Base-by-base conservation (phyloP, 371 early-diverging fungal species). In the Paraphysoderma sedebokerense region DNA sequence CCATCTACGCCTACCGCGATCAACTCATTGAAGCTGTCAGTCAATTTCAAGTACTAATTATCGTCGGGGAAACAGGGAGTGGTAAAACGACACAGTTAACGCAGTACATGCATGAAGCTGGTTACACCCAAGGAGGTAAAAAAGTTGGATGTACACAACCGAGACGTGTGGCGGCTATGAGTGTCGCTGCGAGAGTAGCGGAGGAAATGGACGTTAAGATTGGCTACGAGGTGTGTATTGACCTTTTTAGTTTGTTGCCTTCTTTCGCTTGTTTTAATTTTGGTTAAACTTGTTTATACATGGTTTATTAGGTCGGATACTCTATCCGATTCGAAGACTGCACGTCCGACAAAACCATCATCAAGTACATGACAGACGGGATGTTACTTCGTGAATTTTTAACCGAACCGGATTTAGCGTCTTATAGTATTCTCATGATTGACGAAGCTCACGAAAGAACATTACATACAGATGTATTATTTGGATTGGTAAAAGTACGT, bases 361-460 rank as follows among this genome's bases (percentile, higher is more conserved):
- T 99, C 36, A 97, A 96, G 62, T 96, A 87, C 46, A 90, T 99
- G 91, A 99, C 99, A 1, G 98, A 99, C 61, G 99, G 99, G 55
- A 91, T 98, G 82, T 74, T 99, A 23, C 74, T 99, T 7, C 81
- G 95, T 49, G 99, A 99, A 64, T 92, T 95, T 58, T 77, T 98
- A 71, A 90, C 91, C 6, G 93, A 92, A 56, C 98, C 98, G 0
- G 92, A 95, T 58, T 66, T 98, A 45, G 80, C 75, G 8, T 70
- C 78, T 22, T 96, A 95, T 63, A 80, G 79, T 35, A 84, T 82
- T 49, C 66, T 98, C 52, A 93, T 99, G 62, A 91, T 99, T 47
- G 99, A 99, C 63, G 99, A 98, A 62, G 97, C 98, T 15, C 99
- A 99, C 73, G 99, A 99, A 64, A 77, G 99, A 52, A 98, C 93